phyloP scores from a whole-genome alignment of 768 basidiomycete species.

The Leccinum truebloodii region DNA sequence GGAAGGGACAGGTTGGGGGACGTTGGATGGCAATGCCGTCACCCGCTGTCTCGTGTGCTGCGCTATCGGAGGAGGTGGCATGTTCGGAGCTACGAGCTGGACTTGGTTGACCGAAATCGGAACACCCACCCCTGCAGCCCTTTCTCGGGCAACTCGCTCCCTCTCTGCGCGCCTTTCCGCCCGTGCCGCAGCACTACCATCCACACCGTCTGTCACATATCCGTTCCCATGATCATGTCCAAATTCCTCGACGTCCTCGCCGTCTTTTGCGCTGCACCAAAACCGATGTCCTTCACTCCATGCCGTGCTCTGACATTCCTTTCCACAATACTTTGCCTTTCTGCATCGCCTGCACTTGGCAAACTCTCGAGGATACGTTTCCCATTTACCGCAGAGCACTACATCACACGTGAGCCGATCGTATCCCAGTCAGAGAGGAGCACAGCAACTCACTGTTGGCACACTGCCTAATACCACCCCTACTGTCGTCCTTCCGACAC shows the following conservation, averaged over 20 bases:
- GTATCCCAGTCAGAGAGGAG: neutral
- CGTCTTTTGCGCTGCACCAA: conserved; percentile 79
- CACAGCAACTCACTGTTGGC: conserved; percentile 74
- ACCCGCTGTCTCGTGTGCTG: conserved; percentile 31
- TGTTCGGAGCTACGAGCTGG: conserved; percentile 13
- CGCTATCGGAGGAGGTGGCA: conserved; percentile 6
- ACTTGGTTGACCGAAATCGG: conserved; percentile 18
- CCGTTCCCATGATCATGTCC: conserved; percentile 30
- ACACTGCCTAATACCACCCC: conserved; percentile 95
- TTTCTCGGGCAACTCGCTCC: conserved; percentile 33
- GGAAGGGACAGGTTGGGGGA: conserved; percentile 24
- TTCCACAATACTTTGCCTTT: conserved; percentile 98
- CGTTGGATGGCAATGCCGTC: conserved; percentile 30
- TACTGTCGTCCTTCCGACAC: conserved; percentile 92
- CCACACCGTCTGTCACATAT: conserved; percentile 9
- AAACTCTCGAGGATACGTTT: conserved; percentile 89
- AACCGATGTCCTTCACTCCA: conserved; percentile 97
- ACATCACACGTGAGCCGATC: conserved; percentile 3
- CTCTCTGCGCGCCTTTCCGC: conserved; percentile 41
- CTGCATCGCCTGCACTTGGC: conserved; percentile 95
- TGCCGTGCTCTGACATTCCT: conserved; percentile 94
- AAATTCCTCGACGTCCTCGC: conserved; percentile 42
- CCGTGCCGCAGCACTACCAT: conserved; percentile 19
- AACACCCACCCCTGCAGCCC: conserved; percentile 17
- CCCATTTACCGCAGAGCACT: conserved; percentile 98